These are phyloP conservation scores for Withania somnifera DNA, from an alignment of 305 asterid species.

Conservation along the genomic window DNA sequence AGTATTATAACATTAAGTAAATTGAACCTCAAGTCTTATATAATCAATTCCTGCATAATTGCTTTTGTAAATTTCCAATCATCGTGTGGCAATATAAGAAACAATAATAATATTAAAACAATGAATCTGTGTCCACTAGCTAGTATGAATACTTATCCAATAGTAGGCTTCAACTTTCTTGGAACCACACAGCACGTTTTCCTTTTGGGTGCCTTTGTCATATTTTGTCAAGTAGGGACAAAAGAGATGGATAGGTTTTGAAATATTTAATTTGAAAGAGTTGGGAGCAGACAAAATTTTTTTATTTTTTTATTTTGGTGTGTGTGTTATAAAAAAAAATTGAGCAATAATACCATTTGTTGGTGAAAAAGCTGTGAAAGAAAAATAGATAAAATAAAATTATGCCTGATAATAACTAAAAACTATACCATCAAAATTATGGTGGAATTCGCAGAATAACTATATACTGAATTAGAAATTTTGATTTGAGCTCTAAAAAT, in stretches of 20 bases:
- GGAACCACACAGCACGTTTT: constrained; percentile 3
- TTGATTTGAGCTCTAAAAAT: background rate
- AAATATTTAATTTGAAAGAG: background rate
- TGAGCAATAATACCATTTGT: background rate
- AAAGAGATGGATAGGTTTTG: background rate
- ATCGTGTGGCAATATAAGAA: background rate
- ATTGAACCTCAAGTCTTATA: background rate
- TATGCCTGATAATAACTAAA: background rate
- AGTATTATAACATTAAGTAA: background rate
- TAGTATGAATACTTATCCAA: background rate
- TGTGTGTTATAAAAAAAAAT: background rate
- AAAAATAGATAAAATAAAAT: background rate
- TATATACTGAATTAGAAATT: no score
- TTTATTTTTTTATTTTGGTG: background rate
- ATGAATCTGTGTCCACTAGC: background rate
- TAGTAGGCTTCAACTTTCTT: background rate
- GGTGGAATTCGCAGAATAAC: no score
- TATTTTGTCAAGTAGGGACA: background rate
- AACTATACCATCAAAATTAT: background rate
- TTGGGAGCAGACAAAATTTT: background rate
- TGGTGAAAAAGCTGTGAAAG: background rate
- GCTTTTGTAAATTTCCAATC: background rate
- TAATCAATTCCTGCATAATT: background rate
- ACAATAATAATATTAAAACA: background rate
- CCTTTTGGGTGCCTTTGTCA: background rate